Evolutionary conservation across 768 basidiomycete genomes (phyloP).

Genomic region (Gymnopilus dilepis): DNA sequence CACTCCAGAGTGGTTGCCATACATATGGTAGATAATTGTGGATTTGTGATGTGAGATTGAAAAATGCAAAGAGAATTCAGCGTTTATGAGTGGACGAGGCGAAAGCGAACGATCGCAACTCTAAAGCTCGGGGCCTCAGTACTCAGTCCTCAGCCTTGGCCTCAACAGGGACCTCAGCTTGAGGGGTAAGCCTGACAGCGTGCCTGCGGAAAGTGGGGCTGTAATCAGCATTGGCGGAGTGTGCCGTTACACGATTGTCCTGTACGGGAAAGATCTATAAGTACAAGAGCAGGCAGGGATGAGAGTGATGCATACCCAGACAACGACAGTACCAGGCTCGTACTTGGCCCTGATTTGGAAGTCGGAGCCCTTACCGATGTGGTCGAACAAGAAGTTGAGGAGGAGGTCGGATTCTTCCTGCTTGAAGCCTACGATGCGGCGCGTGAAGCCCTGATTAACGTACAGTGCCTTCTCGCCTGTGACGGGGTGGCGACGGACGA

Average conservation of each 20-base stretch:
- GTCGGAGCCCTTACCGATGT: conserved; percentile 54
- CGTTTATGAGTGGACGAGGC: neutral
- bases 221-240: conserved; percentile 51
- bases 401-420: conserved; percentile 60
- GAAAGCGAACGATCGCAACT: neutral
- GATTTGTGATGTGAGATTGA: neutral
- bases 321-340: conserved; percentile 57
- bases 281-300: neutral
- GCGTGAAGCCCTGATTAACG: conserved; percentile 61
- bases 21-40: neutral
- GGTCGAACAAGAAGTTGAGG: conserved; percentile 59
- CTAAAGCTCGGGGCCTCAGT: neutral
- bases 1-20: neutral
- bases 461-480: conserved; percentile 69
- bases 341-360: conserved; percentile 56
- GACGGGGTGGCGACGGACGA: conserved; percentile 63
- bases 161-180: conserved; percentile 46
- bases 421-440: conserved; percentile 59
- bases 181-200: conserved; percentile 53
- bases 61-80: neutral
- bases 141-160: conserved; percentile 14
- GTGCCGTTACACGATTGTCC: conserved; percentile 55
- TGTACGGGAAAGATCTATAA: conserved; percentile 17
- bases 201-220: conserved; percentile 42
- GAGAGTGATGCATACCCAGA: conserved; percentile 60